These are phyloP conservation scores for Globisporangium polare DNA, from an alignment of 352 stramenopile genomes.

Conservation along the genomic window DNA sequence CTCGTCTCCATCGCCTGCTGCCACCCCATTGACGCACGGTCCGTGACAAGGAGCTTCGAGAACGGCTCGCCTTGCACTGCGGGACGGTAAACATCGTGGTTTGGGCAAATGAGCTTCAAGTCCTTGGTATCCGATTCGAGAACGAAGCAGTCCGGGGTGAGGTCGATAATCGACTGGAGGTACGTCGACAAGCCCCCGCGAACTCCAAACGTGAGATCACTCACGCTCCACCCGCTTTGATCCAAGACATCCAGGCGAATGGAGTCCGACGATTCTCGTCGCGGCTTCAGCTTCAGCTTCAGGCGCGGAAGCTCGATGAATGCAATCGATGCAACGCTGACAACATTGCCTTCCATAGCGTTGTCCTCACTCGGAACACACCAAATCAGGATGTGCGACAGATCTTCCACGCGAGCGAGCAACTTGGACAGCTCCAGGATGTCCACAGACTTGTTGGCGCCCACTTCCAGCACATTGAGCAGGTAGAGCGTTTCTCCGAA, in stretches of 20 bases:
- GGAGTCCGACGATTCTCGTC: slow-evolving; percentile 38
- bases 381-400: slow-evolving; percentile 98
- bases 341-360: background rate
- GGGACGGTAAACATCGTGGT: slow-evolving; percentile 82
- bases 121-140: slow-evolving; percentile 78
- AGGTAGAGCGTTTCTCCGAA: slow-evolving; percentile 85
- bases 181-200: slow-evolving; percentile 38
- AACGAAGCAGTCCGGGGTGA: slow-evolving; percentile 61
- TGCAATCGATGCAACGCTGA: slow-evolving; percentile 68
- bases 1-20: slow-evolving; percentile 89
- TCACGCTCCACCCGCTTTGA: slow-evolving; percentile 84
- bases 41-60: slow-evolving; percentile 67
- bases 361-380: slow-evolving; percentile 27
- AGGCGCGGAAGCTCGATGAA: slow-evolving; percentile 97
- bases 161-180: slow-evolving; percentile 40
- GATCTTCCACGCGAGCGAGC: slow-evolving; percentile 93
- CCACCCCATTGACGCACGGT: slow-evolving; percentile 77
- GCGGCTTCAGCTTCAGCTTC: slow-evolving; percentile 93
- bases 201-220: slow-evolving; percentile 48
- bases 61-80: slow-evolving; percentile 75
- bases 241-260: slow-evolving; percentile 71
- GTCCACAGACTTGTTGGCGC: slow-evolving; percentile 37
- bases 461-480: slow-evolving; percentile 91
- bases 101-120: slow-evolving; percentile 73
- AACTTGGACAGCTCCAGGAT: slow-evolving; percentile 79